Conservation (phyloP, 768 basidiomycete genomes). For the Saitozyma sp. region DNA sequence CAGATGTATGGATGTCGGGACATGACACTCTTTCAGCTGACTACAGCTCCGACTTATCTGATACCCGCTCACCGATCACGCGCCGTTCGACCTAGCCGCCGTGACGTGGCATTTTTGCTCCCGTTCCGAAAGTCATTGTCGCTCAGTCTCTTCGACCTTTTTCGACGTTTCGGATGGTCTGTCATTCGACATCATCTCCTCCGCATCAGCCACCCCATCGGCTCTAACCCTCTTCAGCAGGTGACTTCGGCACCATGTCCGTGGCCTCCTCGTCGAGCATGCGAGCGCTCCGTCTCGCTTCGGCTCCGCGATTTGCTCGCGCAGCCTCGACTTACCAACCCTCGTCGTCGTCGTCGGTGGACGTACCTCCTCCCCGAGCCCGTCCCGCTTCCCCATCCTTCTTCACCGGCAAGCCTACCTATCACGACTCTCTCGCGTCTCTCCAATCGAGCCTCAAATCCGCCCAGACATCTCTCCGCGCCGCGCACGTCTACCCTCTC, state of each 20-base stretch:
- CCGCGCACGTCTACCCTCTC: conserved; percentile 72
- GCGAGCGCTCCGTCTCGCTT: background rate
- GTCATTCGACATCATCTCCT: no score
- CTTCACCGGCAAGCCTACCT: conserved; percentile 75
- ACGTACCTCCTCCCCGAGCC: conserved; percentile 4
- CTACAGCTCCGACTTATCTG: background rate
- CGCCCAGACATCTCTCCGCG: conserved; percentile 63
- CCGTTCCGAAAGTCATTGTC: background rate
- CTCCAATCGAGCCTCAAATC: conserved; percentile 67
- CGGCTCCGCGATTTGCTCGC: background rate
- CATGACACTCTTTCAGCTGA: no score
- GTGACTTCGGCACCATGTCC: background rate
- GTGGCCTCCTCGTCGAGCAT: background rate
- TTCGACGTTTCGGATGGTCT: no score
- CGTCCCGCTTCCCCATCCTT: conserved; percentile 66
- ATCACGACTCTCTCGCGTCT: conserved; percentile 68
- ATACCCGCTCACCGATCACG: background rate
- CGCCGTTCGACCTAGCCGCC: background rate
- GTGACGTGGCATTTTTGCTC: background rate
- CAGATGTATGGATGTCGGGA: no score
- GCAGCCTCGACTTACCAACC: no score
- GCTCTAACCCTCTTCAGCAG: no score
- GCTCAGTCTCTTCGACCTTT: background rate
- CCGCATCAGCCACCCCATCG: no score
- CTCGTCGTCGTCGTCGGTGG: background rate